phyloP scores from a whole-genome alignment of 2,329 filamentous ascomycete species.

The Cyclaneusma minus region DNA sequence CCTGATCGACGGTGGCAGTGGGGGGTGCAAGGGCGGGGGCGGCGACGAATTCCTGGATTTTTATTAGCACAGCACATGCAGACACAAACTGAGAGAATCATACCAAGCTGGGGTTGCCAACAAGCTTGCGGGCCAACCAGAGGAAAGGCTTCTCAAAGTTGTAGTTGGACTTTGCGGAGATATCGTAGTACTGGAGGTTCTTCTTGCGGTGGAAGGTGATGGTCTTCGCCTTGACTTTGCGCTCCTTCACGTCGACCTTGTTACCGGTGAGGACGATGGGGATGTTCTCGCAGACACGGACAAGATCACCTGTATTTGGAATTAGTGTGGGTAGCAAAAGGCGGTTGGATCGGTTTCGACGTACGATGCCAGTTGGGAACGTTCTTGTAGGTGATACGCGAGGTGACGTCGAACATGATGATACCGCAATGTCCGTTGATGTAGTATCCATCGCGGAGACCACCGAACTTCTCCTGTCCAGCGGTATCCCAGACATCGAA shows the following conservation, averaged over 20 bases:
- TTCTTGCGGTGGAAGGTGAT: conserved; percentile 99
- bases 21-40: conserved; percentile 88
- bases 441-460: conserved; percentile 99
- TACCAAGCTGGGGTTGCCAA: conserved; percentile 79
- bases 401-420: conserved; percentile 99
- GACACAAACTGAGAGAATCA: conserved; percentile 21
- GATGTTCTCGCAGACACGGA: conserved; percentile 98
- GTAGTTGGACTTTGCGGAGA: conserved; percentile 99
- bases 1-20: conserved; percentile 76
- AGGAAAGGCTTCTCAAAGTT: conserved; percentile 99
- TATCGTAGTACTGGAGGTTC: conserved; percentile 99
- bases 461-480: conserved; percentile 98
- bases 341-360: conserved; percentile 23
- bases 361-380: conserved; percentile 99
- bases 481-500: conserved; percentile 99
- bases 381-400: conserved; percentile 99
- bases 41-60: conserved; percentile 76
- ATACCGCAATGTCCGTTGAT: conserved; percentile 99
- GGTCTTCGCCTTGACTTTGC: conserved; percentile 99
- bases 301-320: conserved; percentile 61
- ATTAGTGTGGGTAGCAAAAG: conserved; percentile 6
- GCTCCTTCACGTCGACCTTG: conserved; percentile 99
- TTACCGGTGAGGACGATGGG: conserved; percentile 96
- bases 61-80: background rate
- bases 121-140: conserved; percentile 96